A percentile compares a stretch with the other conserved stretches of the same genome.
These are phyloP conservation scores for Leishmania mexicana DNA, from an alignment of 208 protist genomes.

Conservation along the genomic window DNA sequence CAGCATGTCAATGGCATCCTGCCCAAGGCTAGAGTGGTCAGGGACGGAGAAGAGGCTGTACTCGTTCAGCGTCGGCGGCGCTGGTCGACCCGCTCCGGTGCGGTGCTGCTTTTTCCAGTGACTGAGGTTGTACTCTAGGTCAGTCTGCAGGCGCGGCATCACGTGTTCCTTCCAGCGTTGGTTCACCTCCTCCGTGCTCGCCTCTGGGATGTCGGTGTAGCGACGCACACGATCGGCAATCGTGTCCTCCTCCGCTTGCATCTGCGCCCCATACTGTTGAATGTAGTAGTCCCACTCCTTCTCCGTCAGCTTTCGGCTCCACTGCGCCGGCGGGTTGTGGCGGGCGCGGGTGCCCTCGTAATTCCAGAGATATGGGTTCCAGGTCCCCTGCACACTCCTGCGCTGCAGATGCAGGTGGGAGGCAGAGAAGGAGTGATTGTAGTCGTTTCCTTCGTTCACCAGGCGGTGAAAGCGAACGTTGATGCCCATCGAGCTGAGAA, in stretches of 20 bases:
- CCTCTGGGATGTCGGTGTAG: slow-evolving; percentile 61
- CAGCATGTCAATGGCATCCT: slow-evolving; percentile 85
- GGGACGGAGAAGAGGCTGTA: slow-evolving; percentile 83
- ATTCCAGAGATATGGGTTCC: slow-evolving; percentile 86
- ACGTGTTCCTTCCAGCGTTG: slow-evolving; percentile 79
- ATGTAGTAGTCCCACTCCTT: slow-evolving; percentile 84
- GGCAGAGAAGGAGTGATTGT: slow-evolving; percentile 62
- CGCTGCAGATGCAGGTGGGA: slow-evolving; percentile 69
- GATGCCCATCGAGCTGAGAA: slow-evolving; percentile 80
- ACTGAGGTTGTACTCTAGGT: slow-evolving; percentile 73
- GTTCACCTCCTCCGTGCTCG: slow-evolving; percentile 65
- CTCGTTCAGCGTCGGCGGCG: slow-evolving; percentile 50
- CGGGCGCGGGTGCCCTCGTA: slow-evolving; percentile 55
- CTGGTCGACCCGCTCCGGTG: slow-evolving; percentile 29
- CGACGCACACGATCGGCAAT: slow-evolving; percentile 52
- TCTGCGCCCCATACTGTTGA: slow-evolving; percentile 71
- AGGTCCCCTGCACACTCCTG: slow-evolving; percentile 74
- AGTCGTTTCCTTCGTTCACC: slow-evolving; percentile 82
- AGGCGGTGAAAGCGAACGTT: slow-evolving; percentile 66
- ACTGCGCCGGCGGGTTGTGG: slow-evolving; percentile 38
- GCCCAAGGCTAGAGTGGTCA: slow-evolving; percentile 65
- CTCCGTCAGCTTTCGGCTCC: slow-evolving; percentile 74
- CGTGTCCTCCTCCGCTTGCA: slow-evolving; percentile 78
- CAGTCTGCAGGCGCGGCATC: slow-evolving; percentile 72
- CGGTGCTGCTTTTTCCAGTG: slow-evolving; percentile 69